Conservation (phyloP, 495 filamentous ascomycete genomes). For the Mycothermus thermophilus region DNA sequence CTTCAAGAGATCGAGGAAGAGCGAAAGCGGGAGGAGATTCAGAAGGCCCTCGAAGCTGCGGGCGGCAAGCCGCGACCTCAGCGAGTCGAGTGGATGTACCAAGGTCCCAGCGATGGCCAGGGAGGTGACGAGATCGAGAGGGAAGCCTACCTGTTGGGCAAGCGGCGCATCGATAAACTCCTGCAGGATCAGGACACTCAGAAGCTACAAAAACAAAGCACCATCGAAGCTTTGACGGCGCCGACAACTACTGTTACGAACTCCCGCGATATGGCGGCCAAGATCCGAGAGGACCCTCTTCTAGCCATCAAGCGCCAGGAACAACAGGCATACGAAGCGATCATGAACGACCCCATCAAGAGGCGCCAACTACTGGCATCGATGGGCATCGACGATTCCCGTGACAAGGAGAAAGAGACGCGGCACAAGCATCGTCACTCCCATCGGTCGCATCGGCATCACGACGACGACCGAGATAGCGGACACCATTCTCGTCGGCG, state of each 20-base stretch:
- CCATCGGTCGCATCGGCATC: slow-evolving; percentile 32
- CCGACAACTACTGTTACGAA: slow-evolving; percentile 43
- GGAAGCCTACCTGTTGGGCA: slow-evolving; percentile 87
- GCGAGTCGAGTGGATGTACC: slow-evolving; percentile 96
- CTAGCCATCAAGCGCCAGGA: slow-evolving; percentile 85
- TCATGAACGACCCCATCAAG: slow-evolving; percentile 72
- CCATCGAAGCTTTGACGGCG: slow-evolving; percentile 47
- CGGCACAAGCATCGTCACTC: slow-evolving; percentile 40
- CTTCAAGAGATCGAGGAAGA: slow-evolving; percentile 88
- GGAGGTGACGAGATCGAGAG: slow-evolving; percentile 78
- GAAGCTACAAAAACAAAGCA: slow-evolving; percentile 69
- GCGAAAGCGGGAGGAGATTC: slow-evolving; percentile 79
- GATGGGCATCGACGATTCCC: slow-evolving; percentile 38
- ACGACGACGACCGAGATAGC: slow-evolving; percentile 14
- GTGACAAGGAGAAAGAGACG: slow-evolving; percentile 29
- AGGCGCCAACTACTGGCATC: slow-evolving; percentile 53
- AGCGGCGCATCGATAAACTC: slow-evolving; percentile 78
- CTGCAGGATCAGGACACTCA: slow-evolving; percentile 71
- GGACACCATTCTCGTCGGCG: slow-evolving; percentile 23
- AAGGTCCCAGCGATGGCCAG: slow-evolving; percentile 66
- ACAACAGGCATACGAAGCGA: slow-evolving; percentile 76
- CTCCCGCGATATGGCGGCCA: slow-evolving; percentile 60
- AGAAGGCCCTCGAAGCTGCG: slow-evolving; percentile 76
- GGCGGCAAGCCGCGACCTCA: slow-evolving; percentile 62
- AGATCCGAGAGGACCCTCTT: slow-evolving; percentile 80